Percentiles rank a stretch among this genome's conserved stretches.
These are phyloP conservation scores for Podaxis rugospora DNA, from an alignment of 768 basidiomycete species.

Conservation along the genomic window DNA sequence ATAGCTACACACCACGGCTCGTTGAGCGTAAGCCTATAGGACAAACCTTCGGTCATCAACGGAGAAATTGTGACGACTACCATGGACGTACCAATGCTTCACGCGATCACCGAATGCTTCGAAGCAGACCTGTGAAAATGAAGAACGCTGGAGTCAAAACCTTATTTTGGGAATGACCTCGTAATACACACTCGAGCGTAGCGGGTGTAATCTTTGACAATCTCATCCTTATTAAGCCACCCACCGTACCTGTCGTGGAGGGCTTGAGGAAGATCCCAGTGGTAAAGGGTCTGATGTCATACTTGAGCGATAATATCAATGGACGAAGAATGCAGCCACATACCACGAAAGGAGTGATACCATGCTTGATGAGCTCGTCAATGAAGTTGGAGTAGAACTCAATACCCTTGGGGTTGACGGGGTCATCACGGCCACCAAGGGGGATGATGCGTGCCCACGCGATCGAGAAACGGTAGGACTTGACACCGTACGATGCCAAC, in stretches of 20 bases:
- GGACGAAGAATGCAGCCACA: conserved; percentile 19
- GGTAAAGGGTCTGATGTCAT: conserved; percentile 55
- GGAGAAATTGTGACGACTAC: conserved; percentile 14
- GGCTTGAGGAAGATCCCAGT: conserved; percentile 77
- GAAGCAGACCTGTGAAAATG: conserved; percentile 55
- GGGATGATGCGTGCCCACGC: conserved; percentile 77
- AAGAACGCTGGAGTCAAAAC: conserved; percentile 9
- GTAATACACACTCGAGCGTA: conserved; percentile 48
- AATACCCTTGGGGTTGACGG: conserved; percentile 66
- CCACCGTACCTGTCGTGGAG: conserved; percentile 73
- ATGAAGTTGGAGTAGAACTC: conserved; percentile 68
- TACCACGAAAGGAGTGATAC: conserved; percentile 66
- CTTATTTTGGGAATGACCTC: conserved; percentile 10
- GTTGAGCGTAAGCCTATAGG: conserved; percentile 62
- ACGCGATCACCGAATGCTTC: conserved; percentile 72
- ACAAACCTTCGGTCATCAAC: conserved; percentile 14
- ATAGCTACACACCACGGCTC: conserved; percentile 73
- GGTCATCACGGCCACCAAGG: conserved; percentile 66
- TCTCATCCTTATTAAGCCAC: conserved; percentile 70
- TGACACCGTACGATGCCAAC: conserved; percentile 59
- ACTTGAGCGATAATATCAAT: not conserved
- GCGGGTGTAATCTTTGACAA: conserved; percentile 58
- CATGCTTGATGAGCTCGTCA: conserved; percentile 56
- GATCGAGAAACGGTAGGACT: conserved; percentile 73
- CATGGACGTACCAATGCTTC: conserved; percentile 55